Evolutionary conservation across 2,329 filamentous ascomycete genomes (phyloP).

Genomic region (Alternaria dauci): DNA sequence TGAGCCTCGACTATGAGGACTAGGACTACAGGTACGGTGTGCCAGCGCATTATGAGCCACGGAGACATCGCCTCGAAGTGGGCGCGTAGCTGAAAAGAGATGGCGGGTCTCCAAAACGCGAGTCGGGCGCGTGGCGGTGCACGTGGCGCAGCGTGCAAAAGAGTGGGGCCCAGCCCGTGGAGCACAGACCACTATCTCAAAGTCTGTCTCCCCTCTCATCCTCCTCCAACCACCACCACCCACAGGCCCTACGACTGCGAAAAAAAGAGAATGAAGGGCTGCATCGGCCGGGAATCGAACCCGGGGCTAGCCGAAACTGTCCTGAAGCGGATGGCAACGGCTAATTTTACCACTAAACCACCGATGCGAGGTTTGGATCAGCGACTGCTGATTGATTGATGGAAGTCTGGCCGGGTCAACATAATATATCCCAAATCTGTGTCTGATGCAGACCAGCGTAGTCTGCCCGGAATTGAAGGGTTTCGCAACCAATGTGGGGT

Average conservation of each 20-base stretch:
- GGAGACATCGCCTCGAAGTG: slow-evolving; percentile 16
- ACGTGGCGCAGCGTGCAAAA: slow-evolving; percentile 6
- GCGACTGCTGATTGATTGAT: not conserved
- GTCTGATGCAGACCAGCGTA: no score
- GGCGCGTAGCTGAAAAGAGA: slow-evolving; percentile 29
- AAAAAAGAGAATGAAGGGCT: not conserved
- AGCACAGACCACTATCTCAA: not conserved
- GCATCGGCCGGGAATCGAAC: slow-evolving; percentile 39
- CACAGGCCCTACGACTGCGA: not conserved
- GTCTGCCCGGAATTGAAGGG: no score
- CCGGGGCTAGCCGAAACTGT: slow-evolving; percentile 34
- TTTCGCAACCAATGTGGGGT: not conserved
- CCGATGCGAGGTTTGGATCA: slow-evolving; percentile 22
- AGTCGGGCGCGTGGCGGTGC: slow-evolving; percentile 29
- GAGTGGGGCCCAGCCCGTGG: not conserved
- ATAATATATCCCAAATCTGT: not conserved
- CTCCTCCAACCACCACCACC: not conserved
- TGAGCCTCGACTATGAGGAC: not conserved
- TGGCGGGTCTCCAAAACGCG: slow-evolving; percentile 30
- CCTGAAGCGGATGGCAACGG: slow-evolving; percentile 27
- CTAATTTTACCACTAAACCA: slow-evolving; percentile 43
- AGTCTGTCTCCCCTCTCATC: not conserved
- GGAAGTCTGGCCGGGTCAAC: fast-evolving
- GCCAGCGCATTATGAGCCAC: slow-evolving; percentile 22
- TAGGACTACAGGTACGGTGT: slow-evolving; percentile 1